Percentiles rank a stretch among this genome's conserved stretches.
These are phyloP conservation scores for slime mould (Dictyostelium discoideum) DNA, from an alignment of 78 protist species.

Conservation along the genomic window dicty_2.7 NC_007089.4:1337501-1338000, in stretches of 20 bases:
- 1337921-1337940: conserved; percentile 51
- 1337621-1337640: conserved; percentile 64
- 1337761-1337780: background rate
- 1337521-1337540: background rate
- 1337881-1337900: conserved; percentile 73
- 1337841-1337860: background rate
- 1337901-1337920: conserved; percentile 54
- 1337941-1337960: background rate
- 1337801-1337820: too few species aligned
- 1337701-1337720: conserved; percentile 63
- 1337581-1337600: background rate
- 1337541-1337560: background rate
- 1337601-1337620: conserved; percentile 30
- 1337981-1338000: background rate
- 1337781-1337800: background rate
- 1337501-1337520: background rate
- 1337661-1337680: conserved; percentile 36
- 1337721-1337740: background rate
- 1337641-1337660: conserved; percentile 47
- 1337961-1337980: background rate
- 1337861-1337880: conserved; percentile 70
- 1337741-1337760: background rate
- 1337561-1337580: background rate
- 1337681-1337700: conserved; percentile 54
- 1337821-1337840: too few species aligned